Conservation (phyloP, 176 grass and related monocot genomes). For the Olyra latifolia region DNA sequence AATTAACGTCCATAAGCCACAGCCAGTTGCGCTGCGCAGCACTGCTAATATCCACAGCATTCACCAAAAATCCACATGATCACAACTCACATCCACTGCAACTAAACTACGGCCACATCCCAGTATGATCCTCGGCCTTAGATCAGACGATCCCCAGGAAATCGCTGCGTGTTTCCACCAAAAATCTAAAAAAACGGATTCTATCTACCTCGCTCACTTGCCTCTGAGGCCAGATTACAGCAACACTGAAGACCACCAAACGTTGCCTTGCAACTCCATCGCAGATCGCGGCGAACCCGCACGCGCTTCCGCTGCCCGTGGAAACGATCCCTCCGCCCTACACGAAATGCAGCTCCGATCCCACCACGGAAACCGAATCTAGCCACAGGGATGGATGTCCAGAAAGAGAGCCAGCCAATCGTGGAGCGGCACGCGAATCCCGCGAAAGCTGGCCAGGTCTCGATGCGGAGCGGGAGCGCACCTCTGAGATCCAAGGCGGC, state of each 20-base stretch:
- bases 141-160: conserved; percentile 12
- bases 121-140: not conserved
- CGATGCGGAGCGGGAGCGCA: not conserved
- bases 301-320: not conserved
- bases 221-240: not conserved
- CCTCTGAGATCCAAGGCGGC: conserved; percentile 35
- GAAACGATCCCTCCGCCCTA: not conserved
- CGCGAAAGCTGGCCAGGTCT: conserved; percentile 2
- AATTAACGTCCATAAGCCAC: not conserved
- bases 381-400: not conserved
- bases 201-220: not conserved
- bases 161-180: not conserved
- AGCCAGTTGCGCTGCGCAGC: no score
- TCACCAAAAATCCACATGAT: not conserved
- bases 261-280: not conserved
- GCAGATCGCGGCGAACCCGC: conserved; percentile 16
- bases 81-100: not conserved
- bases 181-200: not conserved
- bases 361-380: not conserved
- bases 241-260: not conserved
- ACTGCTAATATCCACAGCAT: not conserved
- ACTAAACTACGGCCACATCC: not conserved
- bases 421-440: not conserved
- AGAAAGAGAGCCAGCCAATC: not conserved
- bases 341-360: conserved; percentile 9